Conservation (phyloP, 208 protist species). For the Phytomonas francai region DNA sequence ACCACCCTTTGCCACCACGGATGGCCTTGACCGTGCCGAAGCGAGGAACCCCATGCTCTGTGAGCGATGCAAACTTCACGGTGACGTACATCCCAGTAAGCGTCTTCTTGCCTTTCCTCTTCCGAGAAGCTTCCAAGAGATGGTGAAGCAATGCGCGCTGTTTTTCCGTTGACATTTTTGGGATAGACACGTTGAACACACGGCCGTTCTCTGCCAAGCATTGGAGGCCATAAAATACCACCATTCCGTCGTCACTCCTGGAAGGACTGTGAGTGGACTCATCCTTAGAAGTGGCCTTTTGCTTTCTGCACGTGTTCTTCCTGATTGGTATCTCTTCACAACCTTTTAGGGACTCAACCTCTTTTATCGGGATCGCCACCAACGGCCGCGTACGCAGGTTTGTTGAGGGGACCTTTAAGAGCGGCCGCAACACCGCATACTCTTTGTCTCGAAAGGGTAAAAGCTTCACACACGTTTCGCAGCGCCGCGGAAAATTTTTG, state of each 20-base stretch:
- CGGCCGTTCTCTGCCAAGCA: slow-evolving; percentile 71
- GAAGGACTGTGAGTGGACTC: slow-evolving; percentile 1
- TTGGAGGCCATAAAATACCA: slow-evolving; percentile 77
- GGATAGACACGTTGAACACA: slow-evolving; percentile 74
- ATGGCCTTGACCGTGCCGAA: slow-evolving; percentile 84
- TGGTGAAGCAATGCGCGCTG: slow-evolving; percentile 62
- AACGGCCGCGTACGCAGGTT: slow-evolving; percentile 58
- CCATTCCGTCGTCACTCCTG: slow-evolving; percentile 9
- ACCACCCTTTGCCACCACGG: slow-evolving; percentile 82
- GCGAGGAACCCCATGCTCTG: slow-evolving; percentile 76
- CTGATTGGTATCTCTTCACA: neutral
- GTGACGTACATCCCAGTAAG: slow-evolving; percentile 81
- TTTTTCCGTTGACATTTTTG: slow-evolving; percentile 42
- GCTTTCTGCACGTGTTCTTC: neutral
- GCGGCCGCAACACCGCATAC: slow-evolving; percentile 64
- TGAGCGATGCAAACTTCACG: slow-evolving; percentile 73
- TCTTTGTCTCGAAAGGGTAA: slow-evolving; percentile 70
- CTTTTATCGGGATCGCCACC: slow-evolving; percentile 30
- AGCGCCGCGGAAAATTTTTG: slow-evolving; percentile 27
- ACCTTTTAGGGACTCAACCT: slow-evolving; percentile 11
- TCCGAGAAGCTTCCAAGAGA: slow-evolving; percentile 29
- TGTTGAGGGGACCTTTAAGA: slow-evolving; percentile 67
- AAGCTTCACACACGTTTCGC: slow-evolving; percentile 65
- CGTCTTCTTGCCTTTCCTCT: slow-evolving; percentile 12
- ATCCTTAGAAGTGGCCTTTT: slow-evolving; percentile 2